phyloP scores from a whole-genome alignment of 805 yeast genomes.

The Candida caryicola region DNA sequence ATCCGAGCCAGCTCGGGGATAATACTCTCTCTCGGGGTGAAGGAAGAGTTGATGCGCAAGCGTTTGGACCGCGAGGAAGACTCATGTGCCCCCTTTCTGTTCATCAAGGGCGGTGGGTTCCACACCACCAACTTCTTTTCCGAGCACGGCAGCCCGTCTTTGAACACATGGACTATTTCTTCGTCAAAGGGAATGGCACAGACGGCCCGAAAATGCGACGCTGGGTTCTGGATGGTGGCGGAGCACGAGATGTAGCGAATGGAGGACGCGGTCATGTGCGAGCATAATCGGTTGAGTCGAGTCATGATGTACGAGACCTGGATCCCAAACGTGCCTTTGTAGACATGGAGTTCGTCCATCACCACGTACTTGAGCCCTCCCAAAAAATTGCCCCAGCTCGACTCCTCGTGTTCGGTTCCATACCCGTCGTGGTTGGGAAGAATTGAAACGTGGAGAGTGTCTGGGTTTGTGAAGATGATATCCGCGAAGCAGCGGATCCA shows the following conservation, averaged over 20 bases:
- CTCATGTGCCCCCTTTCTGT: slow-evolving; percentile 45
- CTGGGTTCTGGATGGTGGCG: slow-evolving; percentile 83
- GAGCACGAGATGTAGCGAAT: slow-evolving; percentile 84
- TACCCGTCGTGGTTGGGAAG: slow-evolving; percentile 63
- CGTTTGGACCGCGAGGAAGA: neutral
- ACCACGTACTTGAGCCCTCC: slow-evolving; percentile 66
- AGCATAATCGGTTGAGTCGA: slow-evolving; percentile 59
- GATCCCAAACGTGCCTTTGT: slow-evolving; percentile 88
- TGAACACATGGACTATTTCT: slow-evolving; percentile 52
- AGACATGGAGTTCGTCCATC: slow-evolving; percentile 83
- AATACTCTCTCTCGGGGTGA: slow-evolving; percentile 56
- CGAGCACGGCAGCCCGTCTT: slow-evolving; percentile 91
- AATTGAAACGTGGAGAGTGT: slow-evolving; percentile 81
- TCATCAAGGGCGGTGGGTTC: slow-evolving; percentile 72
- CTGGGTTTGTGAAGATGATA: slow-evolving; percentile 92
- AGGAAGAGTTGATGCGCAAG: slow-evolving; percentile 5
- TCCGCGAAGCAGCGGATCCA: slow-evolving; percentile 61
- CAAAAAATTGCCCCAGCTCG: slow-evolving; percentile 66
- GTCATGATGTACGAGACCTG: slow-evolving; percentile 86
- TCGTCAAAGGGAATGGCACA: slow-evolving; percentile 58
- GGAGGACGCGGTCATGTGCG: slow-evolving; percentile 48
- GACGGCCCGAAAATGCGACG: slow-evolving; percentile 64
- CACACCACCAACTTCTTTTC: slow-evolving; percentile 72
- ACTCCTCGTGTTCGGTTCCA: slow-evolving; percentile 3
- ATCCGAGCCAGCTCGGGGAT: slow-evolving; percentile 75